Evolutionary conservation across 2,329 filamentous ascomycete genomes (phyloP), one percentile per base, ranked within the genome.

Genomic region (Cordyceps pruinosa): DNA sequence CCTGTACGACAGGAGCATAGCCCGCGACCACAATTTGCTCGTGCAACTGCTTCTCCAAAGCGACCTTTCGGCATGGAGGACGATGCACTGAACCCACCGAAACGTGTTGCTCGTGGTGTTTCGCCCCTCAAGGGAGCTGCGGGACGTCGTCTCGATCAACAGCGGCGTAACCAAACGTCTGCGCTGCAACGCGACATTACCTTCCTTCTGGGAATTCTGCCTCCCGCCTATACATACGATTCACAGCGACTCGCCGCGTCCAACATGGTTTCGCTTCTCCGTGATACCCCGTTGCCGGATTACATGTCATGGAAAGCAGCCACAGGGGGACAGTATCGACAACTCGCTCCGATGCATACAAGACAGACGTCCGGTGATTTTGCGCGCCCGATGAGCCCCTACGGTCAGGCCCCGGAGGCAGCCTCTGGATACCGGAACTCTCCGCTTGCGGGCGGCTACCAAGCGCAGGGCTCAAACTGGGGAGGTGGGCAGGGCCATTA

Each of bases 71-170:
- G 80, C 2, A 63, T 70, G 12, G 89, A 92, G 58, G 91, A 96
- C 41, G 87, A 90, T 37, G 86, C 87, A 60, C 75, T 80, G 37
- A 84, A 84, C 62, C 87, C 89, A 21, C 90, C 91, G 1, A 89
- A 92, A 64, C 97, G 97, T 70, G 81, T 97, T 52, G 83, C 87
- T 49, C 85, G 95, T 45, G 92, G 88, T n/a, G 91, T 89, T 57
- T 97, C 93, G 5, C 94, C 95, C 0, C 79, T 97, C 37, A 99
- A 97, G 70, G 90, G 90, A 15, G 89, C 90, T 1, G 90, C 93
- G 37, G 90, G 90, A 26, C 86, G 92, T 57, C 86, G 92, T 35
- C 78, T 95, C 23, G 90, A 94, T 65, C 88, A 94, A 68, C 86
- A 90, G 68, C 81, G 84, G 52, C 78, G 85, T 5, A 84, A 80